Conservation (phyloP, 164 flowering plant species). For the Berberis thunbergii region DNA sequence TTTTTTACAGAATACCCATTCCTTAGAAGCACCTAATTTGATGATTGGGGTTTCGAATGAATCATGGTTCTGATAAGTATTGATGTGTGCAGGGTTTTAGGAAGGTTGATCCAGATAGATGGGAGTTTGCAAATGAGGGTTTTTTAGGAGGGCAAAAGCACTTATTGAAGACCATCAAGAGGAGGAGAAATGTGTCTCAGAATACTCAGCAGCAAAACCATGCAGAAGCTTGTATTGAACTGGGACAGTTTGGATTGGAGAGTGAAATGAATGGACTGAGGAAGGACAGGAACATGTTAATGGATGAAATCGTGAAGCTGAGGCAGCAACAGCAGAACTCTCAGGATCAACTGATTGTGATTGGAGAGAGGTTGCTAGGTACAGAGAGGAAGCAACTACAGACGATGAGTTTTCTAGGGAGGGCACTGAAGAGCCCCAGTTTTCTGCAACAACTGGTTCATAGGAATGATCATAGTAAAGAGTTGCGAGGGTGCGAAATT, state of each 20-base stretch:
- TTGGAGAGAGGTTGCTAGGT: conserved; percentile 19
- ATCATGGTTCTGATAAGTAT: too few species aligned
- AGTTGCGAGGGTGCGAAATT: conserved; percentile 11
- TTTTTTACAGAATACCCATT: too few species aligned
- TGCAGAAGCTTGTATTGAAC: conserved; percentile 7
- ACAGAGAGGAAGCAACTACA: conserved; percentile 42
- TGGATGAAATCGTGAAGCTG: conserved; percentile 42
- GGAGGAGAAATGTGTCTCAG: too few species aligned
- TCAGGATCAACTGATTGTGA: conserved; percentile 15
- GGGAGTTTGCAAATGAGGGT: too few species aligned
- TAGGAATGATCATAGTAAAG: conserved; percentile 21
- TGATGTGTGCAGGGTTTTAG: too few species aligned
- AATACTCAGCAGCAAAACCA: too few species aligned
- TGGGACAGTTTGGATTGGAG: conserved; percentile 20
- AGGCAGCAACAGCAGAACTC: conserved; percentile 45
- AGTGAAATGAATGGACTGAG: too few species aligned
- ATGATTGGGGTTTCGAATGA: too few species aligned
- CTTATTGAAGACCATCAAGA: too few species aligned
- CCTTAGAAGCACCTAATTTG: too few species aligned
- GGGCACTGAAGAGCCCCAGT: conserved; percentile 27
- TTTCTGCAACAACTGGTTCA: conserved; percentile 13
- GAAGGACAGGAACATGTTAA: conserved; percentile 17
- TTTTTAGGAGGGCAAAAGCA: too few species aligned
- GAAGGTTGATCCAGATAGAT: too few species aligned
- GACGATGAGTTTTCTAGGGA: conserved; percentile 37